Evolutionary conservation across 2,329 filamentous ascomycete genomes (phyloP).

Genomic region (Exophiala mesophila): DNA sequence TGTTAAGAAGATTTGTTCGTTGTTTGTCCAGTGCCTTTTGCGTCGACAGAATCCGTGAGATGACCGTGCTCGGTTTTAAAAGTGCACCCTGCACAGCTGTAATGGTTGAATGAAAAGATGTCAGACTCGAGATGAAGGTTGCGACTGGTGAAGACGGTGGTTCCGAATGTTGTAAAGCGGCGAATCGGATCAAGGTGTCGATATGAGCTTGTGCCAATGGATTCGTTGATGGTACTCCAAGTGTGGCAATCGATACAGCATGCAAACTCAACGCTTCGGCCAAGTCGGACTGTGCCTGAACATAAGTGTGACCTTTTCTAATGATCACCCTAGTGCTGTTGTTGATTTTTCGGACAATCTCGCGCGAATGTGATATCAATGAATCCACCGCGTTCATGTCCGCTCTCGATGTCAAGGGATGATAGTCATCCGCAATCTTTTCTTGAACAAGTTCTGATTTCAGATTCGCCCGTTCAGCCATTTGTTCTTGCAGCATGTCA

Average conservation of each 20-base stretch:
- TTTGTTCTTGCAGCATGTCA: constrained; percentile 83
- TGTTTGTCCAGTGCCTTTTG: constrained; percentile 74
- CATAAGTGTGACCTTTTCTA: constrained; percentile 69
- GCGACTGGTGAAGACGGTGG: constrained; percentile 67
- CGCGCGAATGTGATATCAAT: constrained; percentile 84
- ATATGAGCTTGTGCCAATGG: constrained; percentile 67
- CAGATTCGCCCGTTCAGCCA: constrained; percentile 78
- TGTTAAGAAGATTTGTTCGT: constrained; percentile 67
- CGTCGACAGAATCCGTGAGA: constrained; percentile 67
- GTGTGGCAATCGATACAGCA: constrained; percentile 46
- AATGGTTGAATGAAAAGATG: constrained; percentile 78
- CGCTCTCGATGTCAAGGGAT: constrained; percentile 56
- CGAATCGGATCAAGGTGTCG: constrained; percentile 67
- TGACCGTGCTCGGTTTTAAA: constrained; percentile 70
- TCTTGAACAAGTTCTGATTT: constrained; percentile 81
- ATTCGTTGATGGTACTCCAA: constrained; percentile 41
- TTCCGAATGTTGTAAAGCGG: constrained; percentile 55
- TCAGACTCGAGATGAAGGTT: constrained; percentile 68
- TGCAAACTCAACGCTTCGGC: constrained; percentile 40
- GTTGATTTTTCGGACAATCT: constrained; percentile 81
- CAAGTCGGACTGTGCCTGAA: constrained; percentile 54
- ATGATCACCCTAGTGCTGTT: constrained; percentile 77
- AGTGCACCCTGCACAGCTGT: constrained; percentile 75
- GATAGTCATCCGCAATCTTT: constrained; percentile 81
- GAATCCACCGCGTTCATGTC: constrained; percentile 83